Conservation (phyloP, 2,329 filamentous ascomycete species). For the Penicillium verrucosum region DNA sequence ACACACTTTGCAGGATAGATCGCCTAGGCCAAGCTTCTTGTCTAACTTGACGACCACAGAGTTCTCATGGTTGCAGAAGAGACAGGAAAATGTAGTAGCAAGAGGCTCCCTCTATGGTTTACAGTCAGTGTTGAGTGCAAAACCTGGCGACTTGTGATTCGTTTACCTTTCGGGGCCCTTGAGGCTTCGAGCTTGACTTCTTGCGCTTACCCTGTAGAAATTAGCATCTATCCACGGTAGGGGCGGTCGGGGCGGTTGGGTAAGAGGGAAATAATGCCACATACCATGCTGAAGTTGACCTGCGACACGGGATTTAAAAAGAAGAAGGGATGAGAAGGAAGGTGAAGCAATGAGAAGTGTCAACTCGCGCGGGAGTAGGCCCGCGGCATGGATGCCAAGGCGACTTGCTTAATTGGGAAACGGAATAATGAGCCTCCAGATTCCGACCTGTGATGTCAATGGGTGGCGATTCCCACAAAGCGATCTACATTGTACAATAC, state of each 20-base stretch:
- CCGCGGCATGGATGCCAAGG: slow-evolving; percentile 1
- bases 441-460: slow-evolving; percentile 11
- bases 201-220: slow-evolving; percentile 79
- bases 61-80: slow-evolving; percentile 98
- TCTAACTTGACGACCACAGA: slow-evolving; percentile 88
- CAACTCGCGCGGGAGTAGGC: slow-evolving; percentile 11
- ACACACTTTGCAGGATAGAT: slow-evolving; percentile 86
- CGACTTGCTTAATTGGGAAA: slow-evolving; percentile 2
- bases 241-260: neutral
- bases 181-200: slow-evolving; percentile 74
- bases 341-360: slow-evolving; percentile 13
- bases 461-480: neutral
- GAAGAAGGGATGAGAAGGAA: neutral
- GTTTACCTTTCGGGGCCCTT: slow-evolving; percentile 75
- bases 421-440: slow-evolving; percentile 13
- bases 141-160: neutral
- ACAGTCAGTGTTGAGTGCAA: slow-evolving; percentile 15
- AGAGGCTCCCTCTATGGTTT: slow-evolving; percentile 43
- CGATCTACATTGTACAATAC: neutral
- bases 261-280: neutral
- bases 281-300: slow-evolving; percentile 14
- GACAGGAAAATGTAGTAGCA: slow-evolving; percentile 83
- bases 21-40: slow-evolving; percentile 84
- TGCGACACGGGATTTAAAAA: neutral
- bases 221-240: neutral